Evolutionary conservation across 2,329 filamentous ascomycete genomes (phyloP).

Genomic region (Botryotinia convoluta): DNA sequence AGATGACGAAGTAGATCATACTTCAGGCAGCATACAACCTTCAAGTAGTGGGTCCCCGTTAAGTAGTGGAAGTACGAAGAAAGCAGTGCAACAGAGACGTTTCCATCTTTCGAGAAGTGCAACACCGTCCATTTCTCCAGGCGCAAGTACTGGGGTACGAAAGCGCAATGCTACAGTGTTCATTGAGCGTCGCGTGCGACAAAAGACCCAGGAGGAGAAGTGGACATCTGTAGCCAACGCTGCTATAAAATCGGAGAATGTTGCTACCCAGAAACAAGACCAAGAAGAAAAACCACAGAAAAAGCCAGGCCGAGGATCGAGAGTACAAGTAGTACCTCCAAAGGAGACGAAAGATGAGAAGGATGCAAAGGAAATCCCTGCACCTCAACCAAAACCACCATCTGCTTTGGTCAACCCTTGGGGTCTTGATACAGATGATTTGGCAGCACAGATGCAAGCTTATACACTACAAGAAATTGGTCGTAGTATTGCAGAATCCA

Average conservation of each 20-base stretch:
- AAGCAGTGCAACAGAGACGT: slow-evolving; percentile 43
- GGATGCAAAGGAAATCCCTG: neutral
- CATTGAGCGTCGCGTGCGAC: slow-evolving; percentile 50
- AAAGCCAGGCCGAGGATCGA: slow-evolving; percentile 31
- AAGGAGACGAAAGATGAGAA: neutral
- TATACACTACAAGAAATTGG: slow-evolving; percentile 59
- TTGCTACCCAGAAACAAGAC: slow-evolving; percentile 6
- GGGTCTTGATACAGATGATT: slow-evolving; percentile 41
- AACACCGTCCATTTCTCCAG: slow-evolving; percentile 4
- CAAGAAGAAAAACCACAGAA: slow-evolving; percentile 27
- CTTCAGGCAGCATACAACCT: neutral
- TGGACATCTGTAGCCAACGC: slow-evolving; percentile 1
- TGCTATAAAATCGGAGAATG: neutral
- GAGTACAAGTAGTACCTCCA: slow-evolving; percentile 18
- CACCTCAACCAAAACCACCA: slow-evolving; percentile 20
- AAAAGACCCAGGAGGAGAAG: slow-evolving; percentile 19
- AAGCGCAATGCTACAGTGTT: slow-evolving; percentile 49
- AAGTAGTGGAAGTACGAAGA: slow-evolving; percentile 4
- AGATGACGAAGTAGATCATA: neutral
- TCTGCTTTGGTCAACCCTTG: slow-evolving; percentile 40
- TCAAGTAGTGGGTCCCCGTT: neutral
- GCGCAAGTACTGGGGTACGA: slow-evolving; percentile 16
- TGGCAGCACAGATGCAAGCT: slow-evolving; percentile 55
- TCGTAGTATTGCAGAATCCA: slow-evolving; percentile 30
- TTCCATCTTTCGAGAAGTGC: slow-evolving; percentile 55